Percentiles rank a stretch among this genome's conserved stretches.
Evolutionary conservation across 2,329 filamentous ascomycete genomes (phyloP).

Genomic region (Thermochaetoides dissita): DNA sequence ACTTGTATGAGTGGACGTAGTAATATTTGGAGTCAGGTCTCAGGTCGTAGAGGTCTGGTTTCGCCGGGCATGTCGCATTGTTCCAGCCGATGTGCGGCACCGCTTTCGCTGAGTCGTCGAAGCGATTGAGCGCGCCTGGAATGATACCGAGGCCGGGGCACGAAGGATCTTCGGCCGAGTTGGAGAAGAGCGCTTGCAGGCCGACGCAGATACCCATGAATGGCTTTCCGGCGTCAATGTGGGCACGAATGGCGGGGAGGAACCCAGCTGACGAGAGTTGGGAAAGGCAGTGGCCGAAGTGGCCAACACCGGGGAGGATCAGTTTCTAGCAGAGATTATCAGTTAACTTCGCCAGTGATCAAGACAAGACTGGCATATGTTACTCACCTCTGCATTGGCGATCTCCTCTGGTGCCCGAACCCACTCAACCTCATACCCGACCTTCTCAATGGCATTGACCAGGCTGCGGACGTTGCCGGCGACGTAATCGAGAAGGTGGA

Average conservation of each 20-base stretch:
- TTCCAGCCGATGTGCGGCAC: slow-evolving; percentile 99
- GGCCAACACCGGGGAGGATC: slow-evolving; percentile 89
- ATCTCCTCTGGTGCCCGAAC: slow-evolving; percentile 75
- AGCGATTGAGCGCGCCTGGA: slow-evolving; percentile 56
- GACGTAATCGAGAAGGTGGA: slow-evolving; percentile 75
- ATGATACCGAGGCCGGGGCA: slow-evolving; percentile 66
- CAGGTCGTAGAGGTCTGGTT: slow-evolving; percentile 58
- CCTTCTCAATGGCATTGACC: slow-evolving; percentile 93
- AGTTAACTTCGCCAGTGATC: background rate
- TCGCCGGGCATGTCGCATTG: slow-evolving; percentile 44
- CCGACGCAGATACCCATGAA: slow-evolving; percentile 98
- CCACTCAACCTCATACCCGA: slow-evolving; percentile 90
- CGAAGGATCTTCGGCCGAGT: slow-evolving; percentile 62
- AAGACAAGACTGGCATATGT: no score
- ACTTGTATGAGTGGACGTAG: slow-evolving; percentile 92
- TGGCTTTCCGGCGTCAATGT: slow-evolving; percentile 83
- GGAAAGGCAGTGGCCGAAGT: slow-evolving; percentile 89
- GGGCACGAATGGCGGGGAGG: slow-evolving; percentile 63
- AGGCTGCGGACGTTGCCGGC: slow-evolving; percentile 92
- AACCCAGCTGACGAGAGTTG: slow-evolving; percentile 75
- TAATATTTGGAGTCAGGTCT: slow-evolving; percentile 84
- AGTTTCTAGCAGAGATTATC: slow-evolving; percentile 47
- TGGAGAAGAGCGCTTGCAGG: slow-evolving; percentile 75
- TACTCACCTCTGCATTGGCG: slow-evolving; percentile 60
- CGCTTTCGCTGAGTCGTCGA: slow-evolving; percentile 64